phyloP scores from a whole-genome alignment of 2,329 filamentous ascomycete species.

The Aspergillus tamarii region DNA sequence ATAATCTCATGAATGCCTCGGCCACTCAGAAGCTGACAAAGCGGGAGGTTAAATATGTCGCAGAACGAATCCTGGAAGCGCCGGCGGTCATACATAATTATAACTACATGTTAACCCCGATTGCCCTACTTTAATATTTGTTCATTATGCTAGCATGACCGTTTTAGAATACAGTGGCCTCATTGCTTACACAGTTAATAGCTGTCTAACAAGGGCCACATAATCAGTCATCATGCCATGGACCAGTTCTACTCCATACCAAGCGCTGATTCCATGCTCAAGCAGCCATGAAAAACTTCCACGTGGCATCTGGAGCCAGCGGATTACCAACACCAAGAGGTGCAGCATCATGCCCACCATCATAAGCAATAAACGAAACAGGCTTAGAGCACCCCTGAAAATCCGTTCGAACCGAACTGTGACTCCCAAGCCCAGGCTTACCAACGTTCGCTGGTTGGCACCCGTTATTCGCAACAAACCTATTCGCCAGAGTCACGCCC shows the following conservation, averaged over 20 bases:
- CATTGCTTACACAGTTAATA: no score
- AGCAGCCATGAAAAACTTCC: conserved; percentile 19
- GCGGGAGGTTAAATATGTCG: conserved; percentile 18
- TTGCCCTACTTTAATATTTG: no score
- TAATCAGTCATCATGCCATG: no score
- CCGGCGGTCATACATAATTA: conserved; percentile 19
- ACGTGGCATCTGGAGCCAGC: conserved; percentile 21
- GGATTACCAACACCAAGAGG: conserved; percentile 16
- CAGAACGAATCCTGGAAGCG: conserved; percentile 21
- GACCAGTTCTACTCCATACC: no score
- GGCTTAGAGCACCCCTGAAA: conserved; percentile 17
- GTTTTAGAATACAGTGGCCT: no score
- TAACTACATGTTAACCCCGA: conserved; percentile 8
- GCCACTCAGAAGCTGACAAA: not conserved
- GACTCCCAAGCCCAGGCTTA: conserved; percentile 11
- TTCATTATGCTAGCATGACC: no score
- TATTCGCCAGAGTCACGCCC: conserved; percentile 43
- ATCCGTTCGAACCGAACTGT: conserved; percentile 12
- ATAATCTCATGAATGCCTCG: conserved; percentile 4
- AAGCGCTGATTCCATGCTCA: not conserved
- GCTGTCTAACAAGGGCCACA: no score
- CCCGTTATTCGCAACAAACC: conserved; percentile 43
- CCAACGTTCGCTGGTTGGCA: conserved; percentile 28
- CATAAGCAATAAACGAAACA: conserved; percentile 21
- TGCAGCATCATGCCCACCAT: conserved; percentile 19